Evolutionary conservation across 352 stramenopile species (phyloP).

Genomic region (Phytophthora vignae): DNA sequence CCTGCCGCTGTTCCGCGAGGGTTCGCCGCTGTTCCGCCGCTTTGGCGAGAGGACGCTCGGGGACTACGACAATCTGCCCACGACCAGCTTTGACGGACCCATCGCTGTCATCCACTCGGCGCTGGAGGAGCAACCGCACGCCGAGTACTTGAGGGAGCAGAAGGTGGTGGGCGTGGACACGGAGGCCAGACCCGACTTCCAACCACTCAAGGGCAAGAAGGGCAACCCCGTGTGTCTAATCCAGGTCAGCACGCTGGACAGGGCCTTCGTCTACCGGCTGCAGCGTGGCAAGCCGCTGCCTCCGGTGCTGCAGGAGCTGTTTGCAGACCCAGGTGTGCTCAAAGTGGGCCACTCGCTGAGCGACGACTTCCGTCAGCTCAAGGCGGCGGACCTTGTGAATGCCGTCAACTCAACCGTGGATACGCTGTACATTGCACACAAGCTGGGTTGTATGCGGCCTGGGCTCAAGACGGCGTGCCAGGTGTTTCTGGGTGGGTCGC

Average conservation of each 20-base stretch:
- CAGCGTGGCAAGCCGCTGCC: slow-evolving; percentile 59
- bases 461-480: slow-evolving; percentile 79
- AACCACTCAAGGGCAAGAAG: slow-evolving; percentile 49
- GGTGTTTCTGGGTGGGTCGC: slow-evolving; percentile 70
- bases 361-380: slow-evolving; percentile 77
- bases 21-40: slow-evolving; percentile 57
- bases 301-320: slow-evolving; percentile 62
- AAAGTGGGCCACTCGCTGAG: slow-evolving; percentile 85
- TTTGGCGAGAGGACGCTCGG: slow-evolving; percentile 59
- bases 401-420: slow-evolving; percentile 77
- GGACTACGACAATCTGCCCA: slow-evolving; percentile 62
- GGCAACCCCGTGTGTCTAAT: slow-evolving; percentile 81
- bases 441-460: slow-evolving; percentile 78
- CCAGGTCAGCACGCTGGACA: slow-evolving; percentile 80
- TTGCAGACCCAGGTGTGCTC: slow-evolving; percentile 64
- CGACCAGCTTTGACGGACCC: slow-evolving; percentile 54
- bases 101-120: slow-evolving; percentile 74
- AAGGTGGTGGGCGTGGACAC: slow-evolving; percentile 76
- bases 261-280: slow-evolving; percentile 79
- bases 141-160: slow-evolving; percentile 61
- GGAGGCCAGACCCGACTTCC: slow-evolving; percentile 78
- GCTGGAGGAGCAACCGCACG: slow-evolving; percentile 59
- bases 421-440: slow-evolving; percentile 80
- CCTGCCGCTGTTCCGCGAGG: slow-evolving; percentile 72
- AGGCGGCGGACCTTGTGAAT: slow-evolving; percentile 63